Base-by-base conservation (phyloP, 495 filamentous ascomycete genomes). In the Penicillium malachiteum region DNA sequence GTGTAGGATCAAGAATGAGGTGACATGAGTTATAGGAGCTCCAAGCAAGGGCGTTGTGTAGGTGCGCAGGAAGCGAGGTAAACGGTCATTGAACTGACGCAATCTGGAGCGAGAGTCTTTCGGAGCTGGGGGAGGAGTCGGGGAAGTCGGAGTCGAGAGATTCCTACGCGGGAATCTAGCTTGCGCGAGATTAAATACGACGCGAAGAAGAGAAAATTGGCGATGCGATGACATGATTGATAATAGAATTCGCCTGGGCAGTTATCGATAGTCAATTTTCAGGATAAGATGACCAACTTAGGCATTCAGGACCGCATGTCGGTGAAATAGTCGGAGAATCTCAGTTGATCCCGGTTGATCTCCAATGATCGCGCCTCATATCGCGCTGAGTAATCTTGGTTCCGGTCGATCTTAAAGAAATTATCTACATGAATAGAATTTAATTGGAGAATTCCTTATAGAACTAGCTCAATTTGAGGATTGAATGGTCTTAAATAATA, bases 1-100 rank as follows among this genome's bases (percentile, higher is more conserved):
- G 77, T 98, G 94, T 0, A 98, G 81, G 39, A 96, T 74, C 9
- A 98, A 73, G 69, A 98, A 98, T 3, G 94, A 83, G 7, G 85
- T 84, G 38, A 96, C 76, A 72, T 96, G 91, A 3, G 89, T 88
- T 18, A 91, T 58, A 0, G 94, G 93, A 9, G 91, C 92, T 45
- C 78, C 74, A 53, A 85, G 78, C 9, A 98, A 79, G 14, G 84
- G 83, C 13, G 71, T 71, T 37, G 88, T 86, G 71, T 89, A 90
- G 39, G 70, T 71, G 18, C 79, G 87, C 14, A 96, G 78, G 62
- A 82, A 83, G 5, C 64, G 65, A 12, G 83, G 83, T 12, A 84
- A 81, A 17, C 79, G 76, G 52, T 83, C 69, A 59, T 87, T 78
- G 68, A 90, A 74, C 60, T 80, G 82, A 39, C 76, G 73, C 39